Evolutionary conservation across 179 eudicot genomes (phyloP).

Genomic region (Spergularia azorica): DNA sequence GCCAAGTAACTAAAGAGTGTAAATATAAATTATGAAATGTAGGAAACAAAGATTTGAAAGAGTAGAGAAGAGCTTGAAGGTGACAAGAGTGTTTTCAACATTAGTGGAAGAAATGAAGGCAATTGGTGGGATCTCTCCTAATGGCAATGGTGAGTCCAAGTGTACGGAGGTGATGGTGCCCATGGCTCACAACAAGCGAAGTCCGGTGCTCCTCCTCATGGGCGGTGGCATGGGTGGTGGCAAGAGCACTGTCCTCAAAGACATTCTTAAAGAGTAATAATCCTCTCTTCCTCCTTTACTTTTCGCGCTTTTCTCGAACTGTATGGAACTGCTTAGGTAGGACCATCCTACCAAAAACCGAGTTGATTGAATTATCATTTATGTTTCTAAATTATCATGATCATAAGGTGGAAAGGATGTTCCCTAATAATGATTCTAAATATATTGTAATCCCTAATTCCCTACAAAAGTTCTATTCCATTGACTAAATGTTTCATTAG

Average conservation of each 20-base stretch:
- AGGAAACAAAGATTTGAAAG: conserved; percentile 86
- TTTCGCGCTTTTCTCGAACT: too few relatives aligned
- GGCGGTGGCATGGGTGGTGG: conserved; percentile 99
- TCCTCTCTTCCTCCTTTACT: too few relatives aligned
- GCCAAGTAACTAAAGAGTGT: neutral
- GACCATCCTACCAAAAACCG: too few relatives aligned
- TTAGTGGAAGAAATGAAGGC: conserved; percentile 74
- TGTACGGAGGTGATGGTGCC: conserved; percentile 87
- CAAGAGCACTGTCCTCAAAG: conserved; percentile 90
- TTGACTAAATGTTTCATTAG: too few relatives aligned
- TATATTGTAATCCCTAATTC: too few relatives aligned
- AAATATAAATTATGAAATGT: neutral
- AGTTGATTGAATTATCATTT: too few relatives aligned
- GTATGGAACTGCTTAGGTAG: too few relatives aligned
- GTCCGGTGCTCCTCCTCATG: conserved; percentile 90
- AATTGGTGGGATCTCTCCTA: conserved; percentile 8
- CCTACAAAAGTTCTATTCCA: too few relatives aligned
- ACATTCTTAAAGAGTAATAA: conserved; percentile 18
- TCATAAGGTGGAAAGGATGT: too few relatives aligned
- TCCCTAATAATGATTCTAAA: too few relatives aligned
- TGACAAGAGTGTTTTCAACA: conserved; percentile 63
- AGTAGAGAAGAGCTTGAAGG: conserved; percentile 61
- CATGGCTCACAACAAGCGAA: conserved; percentile 62
- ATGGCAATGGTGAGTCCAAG: conserved; percentile 29
- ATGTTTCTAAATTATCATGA: too few relatives aligned